Conservation (phyloP, 805 yeast species). For the Metschnikowia reukaufii region DNA sequence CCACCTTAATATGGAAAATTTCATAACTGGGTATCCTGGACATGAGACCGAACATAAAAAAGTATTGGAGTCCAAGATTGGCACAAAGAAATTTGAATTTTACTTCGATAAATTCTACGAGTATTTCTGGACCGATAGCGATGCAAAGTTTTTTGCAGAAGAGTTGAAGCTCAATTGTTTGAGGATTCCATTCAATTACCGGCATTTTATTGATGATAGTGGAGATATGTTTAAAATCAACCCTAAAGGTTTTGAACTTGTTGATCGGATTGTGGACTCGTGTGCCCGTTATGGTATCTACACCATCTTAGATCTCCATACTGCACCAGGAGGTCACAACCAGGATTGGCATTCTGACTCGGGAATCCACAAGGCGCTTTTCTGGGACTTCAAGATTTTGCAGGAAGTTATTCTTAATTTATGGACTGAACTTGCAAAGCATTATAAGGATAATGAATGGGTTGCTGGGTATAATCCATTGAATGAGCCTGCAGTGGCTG, state of each 20-base stretch:
- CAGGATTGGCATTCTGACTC: conserved; percentile 57
- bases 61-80: conserved; percentile 40
- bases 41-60: conserved; percentile 52
- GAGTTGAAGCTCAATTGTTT: conserved; percentile 45
- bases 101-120: conserved; percentile 54
- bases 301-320: conserved; percentile 49
- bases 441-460: conserved; percentile 48
- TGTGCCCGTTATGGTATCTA: conserved; percentile 49
- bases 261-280: conserved; percentile 44
- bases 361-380: conserved; percentile 45
- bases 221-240: conserved; percentile 45
- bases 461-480: conserved; percentile 56
- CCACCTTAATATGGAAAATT: conserved; percentile 55
- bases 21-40: conserved; percentile 56
- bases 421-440: conserved; percentile 46
- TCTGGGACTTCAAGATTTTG: conserved; percentile 51
- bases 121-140: conserved; percentile 52
- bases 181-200: conserved; percentile 53
- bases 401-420: conserved; percentile 47
- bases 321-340: conserved; percentile 54
- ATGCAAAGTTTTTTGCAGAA: conserved; percentile 45
- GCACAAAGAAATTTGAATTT: conserved; percentile 47
- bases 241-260: conserved; percentile 44
- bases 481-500: conserved; percentile 51
- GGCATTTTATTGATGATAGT: conserved; percentile 48